Evolutionary conservation across 441 rosid species (phyloP), one percentile per base, ranked within the genome.

Genomic region (Gossypium aridum): DNA sequence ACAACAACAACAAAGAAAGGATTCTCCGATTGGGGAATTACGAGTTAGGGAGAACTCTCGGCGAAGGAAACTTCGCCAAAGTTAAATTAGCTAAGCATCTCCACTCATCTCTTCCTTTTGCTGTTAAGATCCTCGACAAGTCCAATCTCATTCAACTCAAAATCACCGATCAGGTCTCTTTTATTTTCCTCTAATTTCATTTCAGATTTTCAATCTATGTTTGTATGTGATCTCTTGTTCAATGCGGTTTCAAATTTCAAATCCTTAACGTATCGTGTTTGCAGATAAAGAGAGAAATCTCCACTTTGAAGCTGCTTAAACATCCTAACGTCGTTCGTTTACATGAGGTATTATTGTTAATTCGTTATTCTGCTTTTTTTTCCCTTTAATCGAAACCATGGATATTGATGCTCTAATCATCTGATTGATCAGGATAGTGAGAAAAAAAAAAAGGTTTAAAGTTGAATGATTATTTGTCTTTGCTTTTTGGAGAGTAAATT

Each of bases 261-360:
- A n/a, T 3, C 23, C 28, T 26, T 16, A 13, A 60, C 2, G 9
- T 3, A 19, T 57, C 13, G 13, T 20, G 56, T 56, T 56, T 71
- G 70, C 91, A 95, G 99, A 93, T 96, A 31, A 96, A 93, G 79
- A 88, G 98, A 64, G 99, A 96, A 85, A 93, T 96, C 72, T 88
- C 82, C 43, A 93, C 99, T 16, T 75, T 93, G 81, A 96, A 92
- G 85, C 94, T 92, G 74, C 87, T 96, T 54, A 93, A 90, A 69
- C 99, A 96, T 84, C 97, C 98, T 3, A 90, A 96, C 72, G 88
- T 96, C 28, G 97, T 96, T 43, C 86, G 98, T 70, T 87, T 96
- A 73, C 86, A 89, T 12, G 98, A 93, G 99, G 99, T 93, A 60
- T 25, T 60, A 20, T 22, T 12, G 7, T 51, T 51, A 14, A 14